Base-by-base conservation (phyloP, 2,329 filamentous ascomycete species). In the Coniochaeta sp. region DNA sequence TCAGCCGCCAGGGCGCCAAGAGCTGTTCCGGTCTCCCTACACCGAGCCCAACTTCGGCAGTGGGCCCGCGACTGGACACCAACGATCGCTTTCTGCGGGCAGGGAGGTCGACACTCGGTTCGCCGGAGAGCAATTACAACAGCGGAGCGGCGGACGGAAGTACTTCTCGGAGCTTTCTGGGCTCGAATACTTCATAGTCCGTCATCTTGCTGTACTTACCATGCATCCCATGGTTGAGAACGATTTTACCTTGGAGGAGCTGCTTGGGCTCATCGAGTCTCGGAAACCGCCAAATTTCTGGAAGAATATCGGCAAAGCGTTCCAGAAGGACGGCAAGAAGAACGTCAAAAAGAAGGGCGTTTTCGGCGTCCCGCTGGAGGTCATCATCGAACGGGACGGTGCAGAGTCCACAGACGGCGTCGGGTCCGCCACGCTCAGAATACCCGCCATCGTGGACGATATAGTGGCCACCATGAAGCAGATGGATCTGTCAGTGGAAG, bases 401-500 rank as follows among this genome's bases (percentile, higher is more conserved):
- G 93, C 95, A 44, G 95, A 99, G 70, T 98, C 93, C n/a, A 98
- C 93, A 1, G 92, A 98, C 71, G 95, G 95, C 38, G 91, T 99
- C 63, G 95, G 95, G 0, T 93, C 95, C 12, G 93, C 93, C 19
- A 89, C 91, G 16, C 81, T 99, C 60, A 89, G 91, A 59, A 91
- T 99, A 47, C 95, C 95, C 2, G 90, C 91, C n/a, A 81, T 99
- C 58, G 84, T 99, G n/a, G 93, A 98, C 69, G 93, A 97, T 71
- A 88, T 93, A 57, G 89, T 99, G 40, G 89, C 90, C 4, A 92
- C 93, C 14, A 96, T 99, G 91, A 88, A 93, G 67, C 95, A 93
- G 74, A 98, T 99, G 91, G 95, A 99, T 73, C 92, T 99, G 78
- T 98, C 93, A 1, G 91, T 99, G 1, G 95, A 99, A 74, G 95